A percentile compares a stretch with the other conserved stretches of the same genome.
These are phyloP conservation scores for Epichloe brachyelytri DNA, from an alignment of 2,329 filamentous ascomycete species.

Conservation along the genomic window DNA sequence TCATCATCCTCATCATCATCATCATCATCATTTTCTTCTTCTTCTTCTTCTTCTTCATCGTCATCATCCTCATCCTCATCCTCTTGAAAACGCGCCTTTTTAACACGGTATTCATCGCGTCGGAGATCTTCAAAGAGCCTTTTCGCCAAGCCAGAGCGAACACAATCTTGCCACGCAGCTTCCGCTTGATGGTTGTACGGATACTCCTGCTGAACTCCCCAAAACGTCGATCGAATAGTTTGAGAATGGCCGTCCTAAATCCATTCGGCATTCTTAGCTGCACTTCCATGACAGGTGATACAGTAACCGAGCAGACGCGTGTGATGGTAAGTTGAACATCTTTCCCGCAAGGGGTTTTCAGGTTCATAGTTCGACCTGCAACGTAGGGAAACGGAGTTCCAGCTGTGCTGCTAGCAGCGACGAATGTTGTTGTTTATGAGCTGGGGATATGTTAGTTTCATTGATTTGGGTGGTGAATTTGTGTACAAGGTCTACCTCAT, in stretches of 20 bases:
- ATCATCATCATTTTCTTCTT: too few species aligned
- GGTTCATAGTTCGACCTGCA: constrained; percentile 4
- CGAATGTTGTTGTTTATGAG: background rate
- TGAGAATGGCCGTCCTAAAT: constrained; percentile 4
- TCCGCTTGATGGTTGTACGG: constrained; percentile 6
- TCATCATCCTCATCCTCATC: constrained; percentile 1
- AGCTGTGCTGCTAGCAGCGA: background rate
- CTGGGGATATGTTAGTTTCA: background rate
- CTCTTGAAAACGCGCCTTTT: constrained; percentile 1
- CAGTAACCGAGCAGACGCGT: constrained; percentile 3
- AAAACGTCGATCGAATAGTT: constrained; percentile 7
- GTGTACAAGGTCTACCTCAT: background rate
- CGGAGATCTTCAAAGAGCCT: constrained; percentile 2
- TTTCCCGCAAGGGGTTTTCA: constrained; percentile 1
- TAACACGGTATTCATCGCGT: background rate
- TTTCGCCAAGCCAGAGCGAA: constrained; percentile 6
- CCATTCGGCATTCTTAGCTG: constrained; percentile 1
- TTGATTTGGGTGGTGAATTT: background rate
- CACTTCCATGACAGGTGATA: constrained; percentile 6
- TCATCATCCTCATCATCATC: too few species aligned
- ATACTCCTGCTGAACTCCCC: background rate
- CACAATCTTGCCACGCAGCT: constrained; percentile 5
- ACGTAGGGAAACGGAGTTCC: constrained; percentile 5
- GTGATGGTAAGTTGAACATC: constrained; percentile 4
- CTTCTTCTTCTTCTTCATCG: background rate